These are phyloP conservation scores for Flammula alnicola DNA, from an alignment of 1,284 basidiomycete genomes.

Conservation along the genomic window DNA sequence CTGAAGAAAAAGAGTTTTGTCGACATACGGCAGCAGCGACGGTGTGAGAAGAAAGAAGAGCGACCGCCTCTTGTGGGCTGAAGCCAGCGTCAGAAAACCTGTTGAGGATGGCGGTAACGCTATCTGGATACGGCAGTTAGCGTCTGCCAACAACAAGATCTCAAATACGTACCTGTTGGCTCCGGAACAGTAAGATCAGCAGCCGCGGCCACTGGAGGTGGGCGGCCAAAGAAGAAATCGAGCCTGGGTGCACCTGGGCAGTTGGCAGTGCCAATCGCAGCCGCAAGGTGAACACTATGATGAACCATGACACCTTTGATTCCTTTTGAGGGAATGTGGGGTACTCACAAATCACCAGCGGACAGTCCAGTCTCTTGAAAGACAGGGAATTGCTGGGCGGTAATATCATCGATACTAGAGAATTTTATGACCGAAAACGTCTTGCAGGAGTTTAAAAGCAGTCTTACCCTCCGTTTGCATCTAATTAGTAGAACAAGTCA, in stretches of 20 bases:
- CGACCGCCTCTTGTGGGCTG: slow-evolving; percentile 36
- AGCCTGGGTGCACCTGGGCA: slow-evolving; percentile 35
- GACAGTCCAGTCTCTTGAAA: slow-evolving; percentile 27
- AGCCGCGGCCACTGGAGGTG: slow-evolving; percentile 31
- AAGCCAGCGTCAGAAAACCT: slow-evolving; percentile 41
- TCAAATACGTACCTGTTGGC: slow-evolving; percentile 22
- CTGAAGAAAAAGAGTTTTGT: neutral
- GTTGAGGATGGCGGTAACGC: slow-evolving; percentile 37
- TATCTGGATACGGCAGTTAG: slow-evolving; percentile 21
- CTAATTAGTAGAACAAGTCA: slow-evolving; percentile 3
- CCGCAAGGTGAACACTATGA: slow-evolving; percentile 39
- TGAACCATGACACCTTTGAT: too few relatives aligned
- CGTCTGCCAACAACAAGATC: neutral
- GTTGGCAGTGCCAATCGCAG: slow-evolving; percentile 38
- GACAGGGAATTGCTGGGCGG: slow-evolving; percentile 30
- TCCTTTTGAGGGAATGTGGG: too few relatives aligned
- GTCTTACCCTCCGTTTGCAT: slow-evolving; percentile 33
- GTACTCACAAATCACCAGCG: slow-evolving; percentile 35
- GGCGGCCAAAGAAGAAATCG: slow-evolving; percentile 37
- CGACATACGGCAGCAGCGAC: slow-evolving; percentile 23
- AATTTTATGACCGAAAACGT: neutral
- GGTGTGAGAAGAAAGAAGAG: slow-evolving; percentile 36
- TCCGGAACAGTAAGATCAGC: slow-evolving; percentile 40
- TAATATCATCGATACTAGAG: slow-evolving; percentile 34
- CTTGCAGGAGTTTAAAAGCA: neutral